These are phyloP conservation scores for Heterobasidion parviporum DNA, from an alignment of 1,284 basidiomycete genomes.

Conservation along the genomic window DNA sequence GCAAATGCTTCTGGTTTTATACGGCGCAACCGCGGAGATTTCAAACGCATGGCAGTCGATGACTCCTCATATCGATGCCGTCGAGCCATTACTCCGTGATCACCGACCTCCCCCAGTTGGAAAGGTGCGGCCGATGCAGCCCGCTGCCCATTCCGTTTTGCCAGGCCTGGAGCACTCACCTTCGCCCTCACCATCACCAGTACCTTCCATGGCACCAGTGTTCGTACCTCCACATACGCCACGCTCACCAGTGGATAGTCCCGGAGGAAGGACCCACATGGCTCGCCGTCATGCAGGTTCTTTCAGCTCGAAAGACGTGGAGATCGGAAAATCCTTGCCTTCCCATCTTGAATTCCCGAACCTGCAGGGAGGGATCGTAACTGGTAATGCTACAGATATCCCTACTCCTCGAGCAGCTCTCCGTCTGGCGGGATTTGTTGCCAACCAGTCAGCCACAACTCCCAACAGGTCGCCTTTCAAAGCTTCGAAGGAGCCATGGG, in stretches of 20 bases:
- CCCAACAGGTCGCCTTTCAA: slow-evolving; percentile 2
- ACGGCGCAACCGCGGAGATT: slow-evolving; percentile 88
- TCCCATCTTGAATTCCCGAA: slow-evolving; percentile 39
- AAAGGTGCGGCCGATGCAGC: slow-evolving; percentile 17
- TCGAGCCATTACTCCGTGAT: slow-evolving; percentile 57
- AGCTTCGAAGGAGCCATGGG: slow-evolving; percentile 10
- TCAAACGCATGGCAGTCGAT: slow-evolving; percentile 81
- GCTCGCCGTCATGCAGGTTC: slow-evolving; percentile 86
- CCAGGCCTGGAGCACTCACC: slow-evolving; percentile 14
- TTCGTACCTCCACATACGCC: slow-evolving; percentile 12
- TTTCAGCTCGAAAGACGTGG: slow-evolving; percentile 86
- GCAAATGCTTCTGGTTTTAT: slow-evolving; percentile 82
- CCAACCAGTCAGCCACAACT: background rate
- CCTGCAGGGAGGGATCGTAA: slow-evolving; percentile 15
- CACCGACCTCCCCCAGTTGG: slow-evolving; percentile 25
- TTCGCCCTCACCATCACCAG: slow-evolving; percentile 14
- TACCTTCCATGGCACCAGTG: slow-evolving; percentile 12
- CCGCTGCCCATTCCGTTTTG: slow-evolving; percentile 8
- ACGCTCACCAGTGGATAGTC: slow-evolving; percentile 5
- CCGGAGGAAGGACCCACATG: slow-evolving; percentile 25
- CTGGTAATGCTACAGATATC: slow-evolving; percentile 21
- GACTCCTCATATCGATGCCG: slow-evolving; percentile 62
- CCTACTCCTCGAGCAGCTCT: slow-evolving; percentile 38
- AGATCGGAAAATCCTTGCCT: slow-evolving; percentile 77
- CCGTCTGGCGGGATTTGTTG: slow-evolving; percentile 11